These are phyloP conservation scores for Miscanthus lutarioriparius DNA, from an alignment of 176 grass and related monocot species.

Conservation along the genomic window DNA sequence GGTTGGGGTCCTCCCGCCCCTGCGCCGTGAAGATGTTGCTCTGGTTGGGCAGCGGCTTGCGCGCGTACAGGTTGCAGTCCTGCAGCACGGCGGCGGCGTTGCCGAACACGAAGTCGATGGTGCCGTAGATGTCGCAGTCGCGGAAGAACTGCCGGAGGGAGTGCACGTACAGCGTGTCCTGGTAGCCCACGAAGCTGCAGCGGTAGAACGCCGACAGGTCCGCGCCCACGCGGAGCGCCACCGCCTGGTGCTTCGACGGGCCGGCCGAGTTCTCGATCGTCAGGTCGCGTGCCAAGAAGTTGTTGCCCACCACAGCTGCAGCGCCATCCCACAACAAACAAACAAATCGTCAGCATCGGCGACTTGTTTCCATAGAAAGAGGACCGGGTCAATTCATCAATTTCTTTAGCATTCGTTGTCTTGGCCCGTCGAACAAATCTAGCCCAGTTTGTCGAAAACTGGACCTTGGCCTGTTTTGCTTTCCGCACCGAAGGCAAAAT, in stretches of 20 bases:
- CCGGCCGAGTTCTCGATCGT: constrained; percentile 79
- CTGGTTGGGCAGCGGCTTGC: constrained; percentile 53
- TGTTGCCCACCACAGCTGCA: constrained; percentile 68
- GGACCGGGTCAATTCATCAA: no score
- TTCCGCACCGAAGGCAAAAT: no score
- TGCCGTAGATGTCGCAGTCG: constrained; percentile 86
- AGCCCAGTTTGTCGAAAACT: no score
- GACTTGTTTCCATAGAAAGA: no score
- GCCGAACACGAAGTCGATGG: constrained; percentile 81
- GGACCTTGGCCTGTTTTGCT: no score
- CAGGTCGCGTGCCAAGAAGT: constrained; percentile 67
- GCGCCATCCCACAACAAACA: no score
- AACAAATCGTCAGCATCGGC: not conserved
- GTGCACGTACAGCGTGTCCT: constrained; percentile 90
- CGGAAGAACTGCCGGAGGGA: constrained; percentile 85
- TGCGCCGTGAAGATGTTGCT: constrained; percentile 76
- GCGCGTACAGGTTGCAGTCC: constrained; percentile 77
- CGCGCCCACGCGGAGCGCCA: constrained; percentile 59
- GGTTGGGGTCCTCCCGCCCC: constrained; percentile 73
- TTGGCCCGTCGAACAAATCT: not conserved
- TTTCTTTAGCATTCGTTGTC: not conserved
- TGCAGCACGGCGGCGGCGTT: constrained; percentile 74
- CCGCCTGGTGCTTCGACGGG: constrained; percentile 72
- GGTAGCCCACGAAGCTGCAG: constrained; percentile 86
- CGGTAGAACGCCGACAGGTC: constrained; percentile 69